phyloP scores from a whole-genome alignment of 2,329 filamentous ascomycete genomes.

The Fusarium sp. region DNA sequence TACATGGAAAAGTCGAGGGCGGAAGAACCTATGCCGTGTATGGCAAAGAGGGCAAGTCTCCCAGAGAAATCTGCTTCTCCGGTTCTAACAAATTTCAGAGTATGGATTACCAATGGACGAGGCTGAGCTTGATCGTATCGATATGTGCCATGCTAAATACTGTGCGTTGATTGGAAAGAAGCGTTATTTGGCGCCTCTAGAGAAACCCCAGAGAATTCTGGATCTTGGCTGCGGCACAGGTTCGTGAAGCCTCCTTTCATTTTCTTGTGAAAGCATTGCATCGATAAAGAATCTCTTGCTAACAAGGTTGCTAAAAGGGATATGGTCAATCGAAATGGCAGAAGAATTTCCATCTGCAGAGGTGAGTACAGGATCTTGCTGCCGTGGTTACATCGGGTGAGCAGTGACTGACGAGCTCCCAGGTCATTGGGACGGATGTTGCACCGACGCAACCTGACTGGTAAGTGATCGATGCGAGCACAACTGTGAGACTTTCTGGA shows the following conservation, averaged over 20 bases:
- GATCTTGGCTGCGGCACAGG: constrained; percentile 47
- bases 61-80: too few species aligned
- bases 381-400: not conserved
- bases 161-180: constrained; percentile 42
- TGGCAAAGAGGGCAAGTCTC: constrained; percentile 43
- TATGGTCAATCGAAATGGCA: constrained; percentile 51
- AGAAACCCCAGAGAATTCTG: constrained; percentile 40
- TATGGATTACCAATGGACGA: constrained; percentile 54
- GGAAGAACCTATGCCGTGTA: constrained; percentile 49
- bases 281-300: not conserved
- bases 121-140: constrained; percentile 52
- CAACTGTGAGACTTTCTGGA: not conserved
- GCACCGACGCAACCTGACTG: constrained; percentile 35
- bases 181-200: constrained; percentile 36
- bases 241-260: not conserved
- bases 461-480: not conserved
- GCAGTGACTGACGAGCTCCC: not conserved
- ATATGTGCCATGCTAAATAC: constrained; percentile 52
- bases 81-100: constrained; percentile 36
- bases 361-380: not conserved
- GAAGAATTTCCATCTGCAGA: constrained; percentile 39
- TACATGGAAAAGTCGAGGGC: constrained; percentile 41
- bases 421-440: constrained; percentile 36
- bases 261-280: too few species aligned
- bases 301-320: constrained; percentile 4